A percentile compares a stretch with the other conserved stretches of the same genome.
Evolutionary conservation across 352 stramenopile genomes (phyloP).

Genomic region (Pythium myriotylum): DNA sequence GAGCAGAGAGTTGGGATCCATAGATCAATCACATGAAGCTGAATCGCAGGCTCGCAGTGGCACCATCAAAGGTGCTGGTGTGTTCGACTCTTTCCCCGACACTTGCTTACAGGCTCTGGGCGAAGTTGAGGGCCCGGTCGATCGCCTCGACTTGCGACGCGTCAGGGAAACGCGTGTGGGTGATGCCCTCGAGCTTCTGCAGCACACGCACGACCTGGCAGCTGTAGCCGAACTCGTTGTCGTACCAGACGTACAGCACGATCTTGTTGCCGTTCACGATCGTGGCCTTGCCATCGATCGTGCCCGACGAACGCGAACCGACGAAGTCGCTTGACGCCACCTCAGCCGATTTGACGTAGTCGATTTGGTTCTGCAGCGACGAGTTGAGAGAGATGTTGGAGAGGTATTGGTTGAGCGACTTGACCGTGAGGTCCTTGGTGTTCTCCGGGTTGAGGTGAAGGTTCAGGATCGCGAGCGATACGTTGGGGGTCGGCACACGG

Average conservation of each 20-base stretch:
- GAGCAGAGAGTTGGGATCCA: background rate
- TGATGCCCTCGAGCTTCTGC: slow-evolving; percentile 79
- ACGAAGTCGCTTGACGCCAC: slow-evolving; percentile 86
- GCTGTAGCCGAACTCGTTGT: slow-evolving; percentile 92
- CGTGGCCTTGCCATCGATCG: slow-evolving; percentile 83
- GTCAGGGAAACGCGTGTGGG: slow-evolving; percentile 73
- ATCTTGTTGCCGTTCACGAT: slow-evolving; percentile 86
- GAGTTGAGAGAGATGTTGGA: slow-evolving; percentile 83
- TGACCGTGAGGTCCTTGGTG: slow-evolving; percentile 55
- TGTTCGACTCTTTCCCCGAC: background rate
- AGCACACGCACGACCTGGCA: slow-evolving; percentile 85
- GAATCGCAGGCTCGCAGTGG: no score
- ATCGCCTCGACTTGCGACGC: slow-evolving; percentile 69
- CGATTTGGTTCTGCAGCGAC: slow-evolving; percentile 87
- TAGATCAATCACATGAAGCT: no score
- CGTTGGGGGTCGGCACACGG: slow-evolving; percentile 97
- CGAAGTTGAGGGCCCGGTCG: slow-evolving; percentile 63
- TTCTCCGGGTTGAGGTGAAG: slow-evolving; percentile 87
- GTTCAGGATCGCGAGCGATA: slow-evolving; percentile 98
- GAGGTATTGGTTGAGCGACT: slow-evolving; percentile 80
- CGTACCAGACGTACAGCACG: slow-evolving; percentile 90
- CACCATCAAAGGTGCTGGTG: no score
- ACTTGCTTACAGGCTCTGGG: slow-evolving; percentile 16
- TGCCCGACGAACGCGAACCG: slow-evolving; percentile 68
- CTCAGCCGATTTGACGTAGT: slow-evolving; percentile 86